A percentile compares a stretch with the other conserved stretches of the same genome.
Conservation (phyloP, 371 early-diverging fungal species). For the Quaeritorhiza haematococci region DNA sequence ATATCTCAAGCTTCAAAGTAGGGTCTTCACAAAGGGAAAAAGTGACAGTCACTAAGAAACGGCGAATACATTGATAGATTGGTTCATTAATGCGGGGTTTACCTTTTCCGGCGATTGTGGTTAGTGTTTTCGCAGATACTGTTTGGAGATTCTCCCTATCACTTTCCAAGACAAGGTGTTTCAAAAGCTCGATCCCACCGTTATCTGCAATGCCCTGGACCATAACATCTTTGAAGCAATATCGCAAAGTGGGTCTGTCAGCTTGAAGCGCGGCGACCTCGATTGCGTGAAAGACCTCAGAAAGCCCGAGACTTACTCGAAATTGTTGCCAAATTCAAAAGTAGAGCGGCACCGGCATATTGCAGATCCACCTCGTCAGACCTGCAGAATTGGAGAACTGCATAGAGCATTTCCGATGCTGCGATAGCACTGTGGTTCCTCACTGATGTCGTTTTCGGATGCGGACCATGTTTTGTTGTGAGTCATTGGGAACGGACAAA, state of each 20-base stretch:
- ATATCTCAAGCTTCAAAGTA: not conserved
- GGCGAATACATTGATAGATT: no score
- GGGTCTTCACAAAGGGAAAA: no score
- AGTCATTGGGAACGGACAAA: no score
- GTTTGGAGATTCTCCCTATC: slow-evolving; percentile 19
- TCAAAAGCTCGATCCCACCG: slow-evolving; percentile 23
- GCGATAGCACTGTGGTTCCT: slow-evolving; percentile 12
- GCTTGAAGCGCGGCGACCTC: no score
- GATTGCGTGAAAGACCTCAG: not conserved
- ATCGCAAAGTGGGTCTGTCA: no score
- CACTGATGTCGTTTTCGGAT: slow-evolving; percentile 2
- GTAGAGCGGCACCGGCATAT: slow-evolving; percentile 37
- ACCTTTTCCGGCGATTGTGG: slow-evolving; percentile 28
- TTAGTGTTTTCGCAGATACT: slow-evolving; percentile 33
- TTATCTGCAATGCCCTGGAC: slow-evolving; percentile 15
- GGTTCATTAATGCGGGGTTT: no score
- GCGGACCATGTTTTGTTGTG: no score
- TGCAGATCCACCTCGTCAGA: slow-evolving; percentile 35
- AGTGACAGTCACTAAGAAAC: no score
- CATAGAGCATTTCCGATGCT: slow-evolving; percentile 17
- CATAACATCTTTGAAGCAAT: slow-evolving; percentile 12
- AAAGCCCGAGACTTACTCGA: slow-evolving; percentile 18
- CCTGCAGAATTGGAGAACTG: slow-evolving; percentile 24
- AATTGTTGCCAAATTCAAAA: slow-evolving; percentile 36
- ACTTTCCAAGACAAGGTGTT: slow-evolving; percentile 7